A percentile compares a stretch with the other conserved stretches of the same genome.
Conservation (phyloP, 305 asterid species). For the Fraxinus greggii region DNA sequence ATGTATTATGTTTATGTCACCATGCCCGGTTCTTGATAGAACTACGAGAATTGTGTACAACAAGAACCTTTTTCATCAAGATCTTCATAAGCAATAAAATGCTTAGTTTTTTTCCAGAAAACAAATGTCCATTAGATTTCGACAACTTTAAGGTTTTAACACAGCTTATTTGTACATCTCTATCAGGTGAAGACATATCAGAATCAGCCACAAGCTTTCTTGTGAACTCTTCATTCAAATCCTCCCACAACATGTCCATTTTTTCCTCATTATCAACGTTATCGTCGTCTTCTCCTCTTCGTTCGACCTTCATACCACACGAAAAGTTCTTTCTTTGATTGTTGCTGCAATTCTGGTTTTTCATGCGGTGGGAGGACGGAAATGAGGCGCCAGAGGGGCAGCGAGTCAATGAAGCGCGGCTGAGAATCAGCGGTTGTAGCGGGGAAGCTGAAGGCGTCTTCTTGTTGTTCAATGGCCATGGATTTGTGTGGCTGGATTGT, state of each 20-base stretch:
- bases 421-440: slow-evolving; percentile 39
- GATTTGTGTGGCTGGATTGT: slow-evolving; percentile 26
- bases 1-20: slow-evolving; percentile 14
- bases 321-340: slow-evolving; percentile 33
- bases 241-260: slow-evolving; percentile 86
- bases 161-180: slow-evolving; percentile 35
- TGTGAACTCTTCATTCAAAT: slow-evolving; percentile 61
- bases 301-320: slow-evolving; percentile 16
- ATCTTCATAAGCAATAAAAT: slow-evolving; percentile 55
- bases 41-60: slow-evolving; percentile 49
- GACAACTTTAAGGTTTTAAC: slow-evolving; percentile 48
- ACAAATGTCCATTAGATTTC: slow-evolving; percentile 29
- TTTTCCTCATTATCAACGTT: slow-evolving; percentile 42
- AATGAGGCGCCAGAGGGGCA: slow-evolving; percentile 55
- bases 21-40: slow-evolving; percentile 39
- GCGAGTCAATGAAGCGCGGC: slow-evolving; percentile 50
- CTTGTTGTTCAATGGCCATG: slow-evolving; percentile 47
- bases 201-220: slow-evolving; percentile 21
- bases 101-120: slow-evolving; percentile 45
- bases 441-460: slow-evolving; percentile 70
- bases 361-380: slow-evolving; percentile 11
- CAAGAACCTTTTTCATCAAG: slow-evolving; percentile 46
- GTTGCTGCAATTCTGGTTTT: slow-evolving; percentile 5
- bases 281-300: slow-evolving; percentile 5
- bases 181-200: slow-evolving; percentile 18